These are phyloP conservation scores for Komagataella phaffii DNA, from an alignment of 805 yeast genomes.

Conservation along the genomic window DNA sequence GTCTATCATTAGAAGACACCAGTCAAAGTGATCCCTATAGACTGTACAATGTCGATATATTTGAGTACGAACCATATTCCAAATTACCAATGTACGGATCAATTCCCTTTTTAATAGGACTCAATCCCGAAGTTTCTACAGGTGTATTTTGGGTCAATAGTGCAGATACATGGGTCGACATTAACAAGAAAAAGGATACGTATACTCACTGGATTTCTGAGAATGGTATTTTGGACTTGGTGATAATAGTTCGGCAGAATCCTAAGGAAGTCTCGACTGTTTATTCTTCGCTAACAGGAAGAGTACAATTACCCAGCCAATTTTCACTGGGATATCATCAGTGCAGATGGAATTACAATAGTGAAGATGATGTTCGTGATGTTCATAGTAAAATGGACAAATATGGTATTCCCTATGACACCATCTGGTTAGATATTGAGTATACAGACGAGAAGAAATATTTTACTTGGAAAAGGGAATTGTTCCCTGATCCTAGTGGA, in stretches of 20 bases:
- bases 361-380: constrained; percentile 70
- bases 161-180: constrained; percentile 86
- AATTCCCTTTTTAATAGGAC: constrained; percentile 77
- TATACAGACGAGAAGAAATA: constrained; percentile 79
- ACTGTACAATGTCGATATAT: constrained; percentile 84
- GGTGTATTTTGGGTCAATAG: constrained; percentile 89
- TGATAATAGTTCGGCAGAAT: constrained; percentile 45
- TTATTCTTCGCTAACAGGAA: constrained; percentile 66
- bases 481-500: constrained; percentile 61
- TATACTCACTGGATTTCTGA: constrained; percentile 90
- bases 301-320: constrained; percentile 55
- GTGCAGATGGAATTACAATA: constrained; percentile 95
- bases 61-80: constrained; percentile 79
- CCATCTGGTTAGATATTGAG: constrained; percentile 91
- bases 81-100: constrained; percentile 91
- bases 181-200: constrained; percentile 22
- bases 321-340: constrained; percentile 89
- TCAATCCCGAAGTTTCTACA: constrained; percentile 38
- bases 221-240: constrained; percentile 68
- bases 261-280: constrained; percentile 42
- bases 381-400: constrained; percentile 62
- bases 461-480: constrained; percentile 75
- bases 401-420: constrained; percentile 70
- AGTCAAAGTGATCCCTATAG: constrained; percentile 60
- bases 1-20: constrained; percentile 64